A percentile compares a stretch with the other conserved stretches of the same genome.
Conservation (phyloP, 805 yeast genomes). For the Brettanomyces nanus region DNA sequence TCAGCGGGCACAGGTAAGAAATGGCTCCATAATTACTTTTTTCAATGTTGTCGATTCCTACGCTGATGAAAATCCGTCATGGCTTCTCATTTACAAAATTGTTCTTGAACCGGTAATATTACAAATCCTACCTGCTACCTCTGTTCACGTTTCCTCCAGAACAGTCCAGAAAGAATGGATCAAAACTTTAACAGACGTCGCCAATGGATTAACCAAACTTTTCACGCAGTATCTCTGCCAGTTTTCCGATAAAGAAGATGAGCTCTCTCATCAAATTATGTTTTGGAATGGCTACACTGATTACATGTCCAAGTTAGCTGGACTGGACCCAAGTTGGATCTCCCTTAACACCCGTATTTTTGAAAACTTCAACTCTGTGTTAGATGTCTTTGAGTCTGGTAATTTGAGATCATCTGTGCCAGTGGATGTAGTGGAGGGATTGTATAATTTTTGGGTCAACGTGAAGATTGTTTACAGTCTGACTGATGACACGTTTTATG, state of each 20-base stretch:
- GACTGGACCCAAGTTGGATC: slow-evolving; percentile 32
- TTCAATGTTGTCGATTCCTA: slow-evolving; percentile 75
- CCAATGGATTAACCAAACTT: slow-evolving; percentile 60
- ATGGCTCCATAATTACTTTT: slow-evolving; percentile 84
- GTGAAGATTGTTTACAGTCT: slow-evolving; percentile 38
- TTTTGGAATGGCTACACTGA: slow-evolving; percentile 53
- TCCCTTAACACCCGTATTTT: slow-evolving; percentile 50
- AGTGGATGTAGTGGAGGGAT: slow-evolving; percentile 25
- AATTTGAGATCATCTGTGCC: slow-evolving; percentile 18
- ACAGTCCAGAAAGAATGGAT: slow-evolving; percentile 33
- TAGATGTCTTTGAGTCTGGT: slow-evolving; percentile 26
- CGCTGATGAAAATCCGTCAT: slow-evolving; percentile 46
- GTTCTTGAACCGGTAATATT: slow-evolving; percentile 50
- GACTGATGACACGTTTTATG: slow-evolving; percentile 33
- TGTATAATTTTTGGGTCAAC: slow-evolving; percentile 45
- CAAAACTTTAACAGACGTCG: slow-evolving; percentile 53
- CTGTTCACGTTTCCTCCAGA: neutral
- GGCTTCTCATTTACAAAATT: slow-evolving; percentile 60
- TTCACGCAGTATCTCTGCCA: slow-evolving; percentile 44
- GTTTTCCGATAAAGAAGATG: slow-evolving; percentile 18
- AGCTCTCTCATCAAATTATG: slow-evolving; percentile 3
- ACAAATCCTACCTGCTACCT: slow-evolving; percentile 10
- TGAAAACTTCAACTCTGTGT: slow-evolving; percentile 40
- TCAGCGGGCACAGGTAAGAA: slow-evolving; percentile 69
- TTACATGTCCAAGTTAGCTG: slow-evolving; percentile 37